These are phyloP conservation scores for Saccharomycopsis crataegensis DNA, from an alignment of 1,139 yeast genomes.

Conservation along the genomic window DNA sequence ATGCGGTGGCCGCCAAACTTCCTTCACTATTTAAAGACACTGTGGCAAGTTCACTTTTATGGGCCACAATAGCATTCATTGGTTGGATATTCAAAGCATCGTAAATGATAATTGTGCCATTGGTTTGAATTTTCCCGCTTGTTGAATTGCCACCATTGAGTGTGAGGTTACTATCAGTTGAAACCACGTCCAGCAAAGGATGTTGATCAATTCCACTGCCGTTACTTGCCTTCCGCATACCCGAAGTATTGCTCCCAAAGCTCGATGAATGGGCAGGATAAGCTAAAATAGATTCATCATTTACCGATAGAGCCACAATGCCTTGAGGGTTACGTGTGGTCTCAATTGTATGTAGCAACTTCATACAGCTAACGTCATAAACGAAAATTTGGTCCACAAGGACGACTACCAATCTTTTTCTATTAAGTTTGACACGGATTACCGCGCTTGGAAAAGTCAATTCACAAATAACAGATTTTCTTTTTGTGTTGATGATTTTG, in stretches of 20 bases:
- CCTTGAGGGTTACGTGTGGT: conserved; percentile 33
- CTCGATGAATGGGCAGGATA: conserved; percentile 28
- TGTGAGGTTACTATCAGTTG: conserved; percentile 11
- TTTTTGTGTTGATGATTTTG: conserved; percentile 74
- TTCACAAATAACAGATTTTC: conserved; percentile 23
- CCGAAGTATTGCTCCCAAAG: conserved; percentile 27
- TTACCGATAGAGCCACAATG: conserved; percentile 43
- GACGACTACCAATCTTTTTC: conserved; percentile 57
- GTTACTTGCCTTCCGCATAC: conserved; percentile 1
- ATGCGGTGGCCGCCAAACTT: conserved; percentile 55
- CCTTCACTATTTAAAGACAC: conserved; percentile 46
- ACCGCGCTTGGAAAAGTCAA: conserved; percentile 54
- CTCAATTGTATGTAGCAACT: conserved; percentile 57
- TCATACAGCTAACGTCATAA: conserved; percentile 68
- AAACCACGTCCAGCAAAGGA: conserved; percentile 8
- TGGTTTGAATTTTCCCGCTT: conserved; percentile 1
- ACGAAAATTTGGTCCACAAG: conserved; percentile 61
- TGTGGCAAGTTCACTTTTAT: conserved; percentile 43
- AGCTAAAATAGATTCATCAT: conserved; percentile 42
- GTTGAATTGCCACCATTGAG: conserved; percentile 1
- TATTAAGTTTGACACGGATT: conserved; percentile 54
- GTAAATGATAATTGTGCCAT: conserved; percentile 36
- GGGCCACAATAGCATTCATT: conserved; percentile 51
- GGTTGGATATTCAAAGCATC: conserved; percentile 55
- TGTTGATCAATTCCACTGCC: conserved; percentile 10